Base-by-base conservation (phyloP, 495 filamentous ascomycete species). In the Penicillium daleae region DNA sequence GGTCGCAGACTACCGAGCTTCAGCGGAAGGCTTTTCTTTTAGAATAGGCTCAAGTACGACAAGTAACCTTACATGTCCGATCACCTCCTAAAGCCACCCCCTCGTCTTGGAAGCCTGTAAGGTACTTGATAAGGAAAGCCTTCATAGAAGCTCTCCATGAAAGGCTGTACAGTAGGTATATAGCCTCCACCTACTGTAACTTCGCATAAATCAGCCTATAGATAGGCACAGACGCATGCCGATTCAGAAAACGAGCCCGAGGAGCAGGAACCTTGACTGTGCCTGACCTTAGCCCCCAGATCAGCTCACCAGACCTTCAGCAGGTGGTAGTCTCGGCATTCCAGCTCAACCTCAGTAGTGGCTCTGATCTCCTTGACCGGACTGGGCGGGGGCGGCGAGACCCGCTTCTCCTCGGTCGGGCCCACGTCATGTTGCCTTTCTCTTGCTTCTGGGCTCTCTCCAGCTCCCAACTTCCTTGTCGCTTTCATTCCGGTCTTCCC, bases 401-500 rank as follows among this genome's bases (percentile, higher is more conserved):
- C 51, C 51, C 51, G 51, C 51, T 35, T 54, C 29, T 54, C 51
- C 51, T 54, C 51, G 31, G 29, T 35, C 51, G 8, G 21, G 51
- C 51, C 19, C 27, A 54, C 51, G 51, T 54, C 51, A 54, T 54
- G 27, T 15, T 27, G 29, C 31, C 13, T 7, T 54, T 24, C 29
- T 27, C 51, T 21, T 54, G 49, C 49, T 35, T 54, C n/a, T 4
- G 21, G 31, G 10, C 51, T 32, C 9, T 54, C 49, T 32, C 49
- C 49, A 52, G n/a, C 49, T 52, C 19, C 26, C 49, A 51, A 27
- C 12, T 21, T 29, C 26, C 27, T 19, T 7, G 2, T 4, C 49
- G 4, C 29, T 12, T 52, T 27, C 49, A 52, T n/a, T 27, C 49
- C 49, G 19, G 27, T n/a, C 49, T 12, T 22, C 21, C 21, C 13